Base-by-base conservation (phyloP, 2,329 filamentous ascomycete species). In the Neospermospora avenae region DNA sequence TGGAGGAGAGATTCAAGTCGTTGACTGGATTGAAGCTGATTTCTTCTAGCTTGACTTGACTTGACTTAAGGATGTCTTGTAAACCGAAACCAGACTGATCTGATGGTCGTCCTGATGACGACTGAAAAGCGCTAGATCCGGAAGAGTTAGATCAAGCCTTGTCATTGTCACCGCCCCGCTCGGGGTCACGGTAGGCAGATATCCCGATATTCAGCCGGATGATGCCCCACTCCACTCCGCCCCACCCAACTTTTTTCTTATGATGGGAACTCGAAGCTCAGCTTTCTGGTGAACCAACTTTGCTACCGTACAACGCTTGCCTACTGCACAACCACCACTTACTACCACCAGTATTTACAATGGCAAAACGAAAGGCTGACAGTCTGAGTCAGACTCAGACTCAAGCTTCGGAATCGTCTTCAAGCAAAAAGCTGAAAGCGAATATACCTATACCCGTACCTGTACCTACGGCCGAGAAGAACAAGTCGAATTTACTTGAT, bases 401-500 rank as follows among this genome's bases (percentile, higher is more conserved):
- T 39, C 56, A 68, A 20, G 59, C 53, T 14, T 52, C 63, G 37
- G 44, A 62, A 48, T 46, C 28, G 1, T 63, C 60, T 58, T 64
- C 61, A 5, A 61, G 46, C 49, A 73, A 72, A 57, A 73, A 73
- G 51, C 24, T 53, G 28, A 74, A 71, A 57, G 66, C 68, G n/a
- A 49, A 20, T 18, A 16, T 41, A 16, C 63, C 64, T 20, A 22
- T 45, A 24, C 18, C 42, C 4, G 58, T n/a, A n/a, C n/a, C n/a
- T n/a, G 22, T 41, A 16, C 63, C 64, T 20, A 22, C 48, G 25
- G 20, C 42, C 4, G 58, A 63, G 37, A 37, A 62, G 41, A 41
- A 31, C 10, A 67, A 69, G 52, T 44, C 62, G 35, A 70, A 56
- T 48, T 53, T 72, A n/a, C 79, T 87, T 52, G 83, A 85, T 65